Conservation (phyloP, 2,329 filamentous ascomycete genomes). For the Trichoderma oligosporum region DNA sequence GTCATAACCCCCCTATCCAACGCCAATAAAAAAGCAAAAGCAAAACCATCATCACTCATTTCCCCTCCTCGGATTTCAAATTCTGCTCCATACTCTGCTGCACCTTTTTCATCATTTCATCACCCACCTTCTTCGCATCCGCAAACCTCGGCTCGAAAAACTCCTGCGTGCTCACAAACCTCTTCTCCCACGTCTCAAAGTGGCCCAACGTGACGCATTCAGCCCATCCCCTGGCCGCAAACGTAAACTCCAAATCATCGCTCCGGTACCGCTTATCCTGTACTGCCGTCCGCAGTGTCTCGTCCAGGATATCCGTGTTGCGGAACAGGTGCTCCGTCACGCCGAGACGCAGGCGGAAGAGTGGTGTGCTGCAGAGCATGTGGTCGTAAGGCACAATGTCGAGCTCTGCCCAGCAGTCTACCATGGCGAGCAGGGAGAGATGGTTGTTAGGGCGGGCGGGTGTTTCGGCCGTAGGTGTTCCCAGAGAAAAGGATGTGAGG, state of each 20-base stretch:
- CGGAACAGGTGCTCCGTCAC: constrained; percentile 97
- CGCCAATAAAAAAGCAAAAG: not conserved
- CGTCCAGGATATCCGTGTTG: constrained; percentile 73
- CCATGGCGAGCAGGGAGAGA: constrained; percentile 88
- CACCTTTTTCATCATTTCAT: constrained; percentile 96
- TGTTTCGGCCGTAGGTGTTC: constrained; percentile 56
- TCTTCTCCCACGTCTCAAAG: constrained; percentile 87
- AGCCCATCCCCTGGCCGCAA: constrained; percentile 93
- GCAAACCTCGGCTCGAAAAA: constrained; percentile 91
- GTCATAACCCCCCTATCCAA: not conserved
- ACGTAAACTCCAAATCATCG: constrained; percentile 96
- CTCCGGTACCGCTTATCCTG: constrained; percentile 89
- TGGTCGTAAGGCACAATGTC: constrained; percentile 96
- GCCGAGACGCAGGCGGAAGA: constrained; percentile 93
- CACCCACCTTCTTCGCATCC: constrained; percentile 82
- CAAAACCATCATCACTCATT: not conserved
- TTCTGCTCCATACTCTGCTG: constrained; percentile 65
- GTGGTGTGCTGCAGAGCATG: constrained; percentile 98
- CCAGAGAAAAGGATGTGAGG: constrained; percentile 83
- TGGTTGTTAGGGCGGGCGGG: constrained; percentile 79
- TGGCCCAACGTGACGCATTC: constrained; percentile 88
- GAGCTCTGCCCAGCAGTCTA: constrained; percentile 95
- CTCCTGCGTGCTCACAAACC: constrained; percentile 82
- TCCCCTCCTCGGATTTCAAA: constrained; percentile 6
- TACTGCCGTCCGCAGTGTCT: constrained; percentile 79